Conservation (phyloP, 257 asterid species). For the Anisodus acutangulus region DNA sequence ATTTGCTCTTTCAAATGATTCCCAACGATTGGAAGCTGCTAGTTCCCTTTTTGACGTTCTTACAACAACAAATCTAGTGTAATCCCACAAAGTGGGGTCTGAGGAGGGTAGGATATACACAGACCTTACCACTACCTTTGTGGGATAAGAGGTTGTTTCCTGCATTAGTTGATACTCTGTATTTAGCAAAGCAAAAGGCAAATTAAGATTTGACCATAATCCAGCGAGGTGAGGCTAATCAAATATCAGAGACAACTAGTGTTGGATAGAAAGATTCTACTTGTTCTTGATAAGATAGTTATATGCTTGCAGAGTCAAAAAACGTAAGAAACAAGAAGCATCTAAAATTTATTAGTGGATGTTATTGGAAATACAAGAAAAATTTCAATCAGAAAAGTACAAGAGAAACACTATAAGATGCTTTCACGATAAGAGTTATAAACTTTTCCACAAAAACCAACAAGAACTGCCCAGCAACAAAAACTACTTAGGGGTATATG, state of each 20-base stretch:
- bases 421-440: not conserved
- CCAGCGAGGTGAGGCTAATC: not conserved
- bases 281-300: not conserved
- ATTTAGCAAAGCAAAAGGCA: not conserved
- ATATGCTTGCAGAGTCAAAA: not conserved
- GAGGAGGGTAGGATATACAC: too few relatives aligned
- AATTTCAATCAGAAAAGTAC: not conserved
- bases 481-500: not conserved
- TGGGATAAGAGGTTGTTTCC: not conserved
- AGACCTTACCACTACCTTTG: too few relatives aligned
- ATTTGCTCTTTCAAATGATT: too few relatives aligned
- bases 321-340: not conserved
- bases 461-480: not conserved
- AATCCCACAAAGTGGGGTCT: too few relatives aligned
- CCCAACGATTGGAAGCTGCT: too few relatives aligned
- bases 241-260: not conserved
- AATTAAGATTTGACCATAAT: not conserved
- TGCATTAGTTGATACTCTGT: not conserved
- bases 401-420: not conserved
- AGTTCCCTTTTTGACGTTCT: too few relatives aligned
- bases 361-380: not conserved
- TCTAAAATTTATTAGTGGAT: not conserved
- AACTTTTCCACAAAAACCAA: not conserved
- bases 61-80: too few relatives aligned
- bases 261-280: conserved; percentile 1